These are phyloP conservation scores for Torrubiellomyces zombiae DNA, from an alignment of 2,329 filamentous ascomycete species.

Conservation along the genomic window DNA sequence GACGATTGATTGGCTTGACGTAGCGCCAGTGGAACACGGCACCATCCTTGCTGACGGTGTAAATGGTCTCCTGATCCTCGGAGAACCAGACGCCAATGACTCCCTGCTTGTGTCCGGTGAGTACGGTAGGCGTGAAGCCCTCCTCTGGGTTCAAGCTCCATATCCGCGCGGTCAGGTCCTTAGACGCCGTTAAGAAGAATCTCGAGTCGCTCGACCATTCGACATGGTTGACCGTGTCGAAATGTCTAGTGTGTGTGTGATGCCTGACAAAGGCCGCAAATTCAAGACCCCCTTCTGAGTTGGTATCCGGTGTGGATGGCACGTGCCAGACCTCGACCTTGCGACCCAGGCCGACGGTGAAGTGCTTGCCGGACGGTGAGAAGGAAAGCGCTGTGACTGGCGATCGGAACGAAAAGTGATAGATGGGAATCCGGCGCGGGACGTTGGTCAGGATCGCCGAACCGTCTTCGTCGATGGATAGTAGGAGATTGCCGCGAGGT, in stretches of 20 bases:
- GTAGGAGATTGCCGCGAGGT: slow-evolving; percentile 76
- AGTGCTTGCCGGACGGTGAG: slow-evolving; percentile 78
- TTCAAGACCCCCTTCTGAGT: slow-evolving; percentile 66
- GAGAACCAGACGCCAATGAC: slow-evolving; percentile 97
- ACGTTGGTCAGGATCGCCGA: slow-evolving; percentile 88
- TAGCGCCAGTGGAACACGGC: slow-evolving; percentile 92
- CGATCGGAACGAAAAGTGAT: slow-evolving; percentile 91
- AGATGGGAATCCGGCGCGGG: slow-evolving; percentile 66
- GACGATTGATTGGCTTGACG: slow-evolving; percentile 38
- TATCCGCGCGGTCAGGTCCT: slow-evolving; percentile 82
- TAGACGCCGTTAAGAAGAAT: slow-evolving; percentile 85
- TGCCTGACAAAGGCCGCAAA: slow-evolving; percentile 91
- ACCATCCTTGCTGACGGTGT: slow-evolving; percentile 94
- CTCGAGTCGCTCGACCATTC: slow-evolving; percentile 94
- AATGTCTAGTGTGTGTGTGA: slow-evolving; percentile 73
- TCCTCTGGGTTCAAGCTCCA: slow-evolving; percentile 85
- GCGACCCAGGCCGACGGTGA: slow-evolving; percentile 74
- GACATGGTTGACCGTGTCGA: slow-evolving; percentile 69
- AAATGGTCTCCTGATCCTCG: slow-evolving; percentile 84
- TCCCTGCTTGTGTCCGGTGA: slow-evolving; percentile 79
- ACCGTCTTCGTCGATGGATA: slow-evolving; percentile 88
- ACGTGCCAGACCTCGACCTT: slow-evolving; percentile 94
- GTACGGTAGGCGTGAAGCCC: slow-evolving; percentile 73
- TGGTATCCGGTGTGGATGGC: slow-evolving; percentile 71
- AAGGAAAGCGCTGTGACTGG: slow-evolving; percentile 72